Conservation (phyloP, 495 filamentous ascomycete species). For the Podospora anserina region DNA sequence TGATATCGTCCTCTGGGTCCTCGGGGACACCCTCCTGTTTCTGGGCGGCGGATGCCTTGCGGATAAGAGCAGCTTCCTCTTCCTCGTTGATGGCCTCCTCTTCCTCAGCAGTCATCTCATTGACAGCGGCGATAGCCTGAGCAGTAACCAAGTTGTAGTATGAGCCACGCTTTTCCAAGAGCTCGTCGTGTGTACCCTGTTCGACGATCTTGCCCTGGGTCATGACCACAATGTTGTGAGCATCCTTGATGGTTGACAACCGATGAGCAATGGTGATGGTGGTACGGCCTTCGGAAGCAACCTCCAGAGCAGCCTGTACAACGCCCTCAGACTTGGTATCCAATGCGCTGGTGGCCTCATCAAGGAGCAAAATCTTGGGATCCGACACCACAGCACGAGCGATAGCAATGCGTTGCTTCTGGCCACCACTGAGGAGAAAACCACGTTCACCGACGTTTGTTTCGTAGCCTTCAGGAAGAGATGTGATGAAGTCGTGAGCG, state of each 20-base stretch:
- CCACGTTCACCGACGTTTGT: conserved; percentile 95
- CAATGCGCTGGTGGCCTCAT: conserved; percentile 92
- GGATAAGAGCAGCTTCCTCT: conserved; percentile 47
- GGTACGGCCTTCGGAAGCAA: conserved; percentile 82
- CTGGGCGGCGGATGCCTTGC: conserved; percentile 41
- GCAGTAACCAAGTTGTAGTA: conserved; percentile 56
- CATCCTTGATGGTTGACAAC: conserved; percentile 87
- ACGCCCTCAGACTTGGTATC: conserved; percentile 95
- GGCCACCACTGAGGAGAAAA: conserved; percentile 86
- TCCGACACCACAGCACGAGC: conserved; percentile 89
- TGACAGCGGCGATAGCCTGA: conserved; percentile 57
- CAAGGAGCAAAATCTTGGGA: conserved; percentile 88
- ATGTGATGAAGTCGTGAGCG: conserved; percentile 83
- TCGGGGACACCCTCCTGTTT: conserved; percentile 31
- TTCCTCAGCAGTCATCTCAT: conserved; percentile 51
- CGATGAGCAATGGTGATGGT: conserved; percentile 96
- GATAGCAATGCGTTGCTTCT: conserved; percentile 88
- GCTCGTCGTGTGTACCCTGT: conserved; percentile 67
- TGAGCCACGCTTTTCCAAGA: conserved; percentile 58
- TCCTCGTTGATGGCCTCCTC: conserved; percentile 40
- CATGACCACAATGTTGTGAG: conserved; percentile 96
- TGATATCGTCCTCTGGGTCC: conserved; percentile 61
- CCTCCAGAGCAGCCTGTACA: conserved; percentile 89
- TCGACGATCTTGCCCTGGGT: conserved; percentile 80
- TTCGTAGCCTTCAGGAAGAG: conserved; percentile 85